phyloP scores from a whole-genome alignment of 768 basidiomycete species.

The Boletus barrowsii region DNA sequence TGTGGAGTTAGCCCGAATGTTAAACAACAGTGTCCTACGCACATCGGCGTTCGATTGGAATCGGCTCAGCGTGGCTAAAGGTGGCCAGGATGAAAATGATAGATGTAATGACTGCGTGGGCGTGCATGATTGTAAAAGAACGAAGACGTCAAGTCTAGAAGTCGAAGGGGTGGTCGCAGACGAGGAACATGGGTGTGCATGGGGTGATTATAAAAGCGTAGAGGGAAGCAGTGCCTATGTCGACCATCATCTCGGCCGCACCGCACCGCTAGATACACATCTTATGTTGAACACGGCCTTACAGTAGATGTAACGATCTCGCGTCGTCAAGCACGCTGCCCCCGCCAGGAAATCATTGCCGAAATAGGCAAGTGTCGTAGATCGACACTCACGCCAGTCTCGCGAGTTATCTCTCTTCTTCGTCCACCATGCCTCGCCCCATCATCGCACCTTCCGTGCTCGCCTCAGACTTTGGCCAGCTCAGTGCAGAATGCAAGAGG shows the following conservation, averaged over 20 bases:
- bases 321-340: neutral
- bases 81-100: conserved; percentile 36
- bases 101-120: conserved; percentile 35
- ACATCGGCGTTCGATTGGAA: conserved; percentile 44
- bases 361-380: conserved; percentile 29
- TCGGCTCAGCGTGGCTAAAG: conserved; percentile 35
- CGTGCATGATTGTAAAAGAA: conserved; percentile 9
- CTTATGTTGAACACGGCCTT: no score
- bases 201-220: neutral
- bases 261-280: no score
- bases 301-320: neutral
- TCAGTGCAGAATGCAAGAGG: conserved; percentile 91
- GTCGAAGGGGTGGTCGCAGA: conserved; percentile 5
- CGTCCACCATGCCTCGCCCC: conserved; percentile 67
- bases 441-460: conserved; percentile 98
- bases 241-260: neutral
- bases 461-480: conserved; percentile 94
- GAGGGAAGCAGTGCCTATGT: neutral
- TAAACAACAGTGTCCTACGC: conserved; percentile 11
- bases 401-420: conserved; percentile 3
- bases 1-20: conserved; percentile 3
- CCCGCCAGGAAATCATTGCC: neutral
- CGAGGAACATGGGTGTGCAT: neutral
- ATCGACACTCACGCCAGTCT: conserved; percentile 9
- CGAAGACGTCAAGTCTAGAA: neutral